phyloP scores from a whole-genome alignment of 2,329 filamentous ascomycete genomes.

The Trichophyton schoenleinii region DNA sequence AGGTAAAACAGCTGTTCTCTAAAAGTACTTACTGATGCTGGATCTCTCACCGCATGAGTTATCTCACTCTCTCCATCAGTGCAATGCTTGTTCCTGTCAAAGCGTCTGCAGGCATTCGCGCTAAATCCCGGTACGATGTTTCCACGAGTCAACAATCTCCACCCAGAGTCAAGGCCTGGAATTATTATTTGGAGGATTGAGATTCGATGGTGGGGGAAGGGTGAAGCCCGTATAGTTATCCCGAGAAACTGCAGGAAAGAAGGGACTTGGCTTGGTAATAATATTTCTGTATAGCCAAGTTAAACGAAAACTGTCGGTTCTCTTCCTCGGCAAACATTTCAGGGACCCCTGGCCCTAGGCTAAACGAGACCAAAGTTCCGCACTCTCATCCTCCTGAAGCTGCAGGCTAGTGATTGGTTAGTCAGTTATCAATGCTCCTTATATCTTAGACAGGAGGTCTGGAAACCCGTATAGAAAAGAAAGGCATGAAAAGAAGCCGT shows the following conservation, averaged over 20 bases:
- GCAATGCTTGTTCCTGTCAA: neutral
- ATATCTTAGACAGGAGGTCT: neutral
- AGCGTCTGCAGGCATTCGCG: neutral
- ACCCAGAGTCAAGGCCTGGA: neutral
- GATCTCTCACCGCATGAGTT: neutral
- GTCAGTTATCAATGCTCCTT: neutral
- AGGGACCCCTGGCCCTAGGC: neutral
- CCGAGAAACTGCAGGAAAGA: neutral
- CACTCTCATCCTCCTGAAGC: neutral
- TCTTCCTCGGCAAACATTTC: neutral
- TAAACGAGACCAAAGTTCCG: neutral
- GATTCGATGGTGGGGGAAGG: neutral
- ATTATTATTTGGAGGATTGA: neutral
- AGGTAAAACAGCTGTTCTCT: no score
- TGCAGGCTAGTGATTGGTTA: neutral
- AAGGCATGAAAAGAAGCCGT: neutral
- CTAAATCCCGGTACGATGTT: neutral
- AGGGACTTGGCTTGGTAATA: neutral
- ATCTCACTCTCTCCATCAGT: neutral
- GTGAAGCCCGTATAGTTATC: neutral
- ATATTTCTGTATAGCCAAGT: no score
- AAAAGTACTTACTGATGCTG: no score
- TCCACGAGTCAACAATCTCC: neutral
- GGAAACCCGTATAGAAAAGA: slow-evolving; percentile 1
- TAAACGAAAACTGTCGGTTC: neutral